Evolutionary conservation across 2,329 filamentous ascomycete genomes (phyloP).

Genomic region (Rhynchosporium agropyri): DNA sequence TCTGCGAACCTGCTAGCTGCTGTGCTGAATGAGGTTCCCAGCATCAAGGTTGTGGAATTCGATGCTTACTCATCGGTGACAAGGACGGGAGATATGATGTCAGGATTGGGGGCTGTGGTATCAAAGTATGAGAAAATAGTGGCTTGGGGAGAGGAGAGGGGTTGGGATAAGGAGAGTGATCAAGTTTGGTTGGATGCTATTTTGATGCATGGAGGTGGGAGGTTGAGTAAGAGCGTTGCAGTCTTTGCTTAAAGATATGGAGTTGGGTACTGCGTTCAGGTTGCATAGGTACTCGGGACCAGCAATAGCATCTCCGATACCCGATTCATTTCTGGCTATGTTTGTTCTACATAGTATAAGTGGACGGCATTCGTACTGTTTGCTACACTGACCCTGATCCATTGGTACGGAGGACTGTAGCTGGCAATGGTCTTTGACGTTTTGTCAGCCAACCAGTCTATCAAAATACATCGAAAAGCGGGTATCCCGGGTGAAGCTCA

Average conservation of each 20-base stretch:
- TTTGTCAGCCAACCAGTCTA: too few species aligned
- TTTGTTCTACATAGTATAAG: too few species aligned
- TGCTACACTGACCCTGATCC: too few species aligned
- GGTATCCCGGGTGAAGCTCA: too few species aligned
- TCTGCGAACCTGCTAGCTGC: conserved; percentile 58
- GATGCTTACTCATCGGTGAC: conserved; percentile 69
- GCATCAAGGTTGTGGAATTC: conserved; percentile 63
- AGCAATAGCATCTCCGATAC: background rate
- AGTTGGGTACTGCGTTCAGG: background rate
- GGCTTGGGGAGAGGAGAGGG: conserved; percentile 68
- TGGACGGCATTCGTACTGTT: too few species aligned
- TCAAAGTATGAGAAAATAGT: conserved; percentile 54
- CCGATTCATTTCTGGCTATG: too few species aligned
- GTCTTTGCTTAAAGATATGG: conserved; percentile 23
- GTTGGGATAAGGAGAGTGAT: conserved; percentile 59
- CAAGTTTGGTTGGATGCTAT: conserved; percentile 36
- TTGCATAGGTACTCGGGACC: background rate
- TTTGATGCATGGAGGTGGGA: conserved; percentile 29
- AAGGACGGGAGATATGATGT: conserved; percentile 66
- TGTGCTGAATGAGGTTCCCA: conserved; percentile 60
- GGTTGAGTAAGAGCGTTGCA: conserved; percentile 26
- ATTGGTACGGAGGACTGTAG: too few species aligned
- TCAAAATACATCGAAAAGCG: too few species aligned
- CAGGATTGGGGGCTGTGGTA: conserved; percentile 57
- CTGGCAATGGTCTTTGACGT: too few species aligned